A percentile compares a stretch with the other conserved stretches of the same genome.
These are phyloP conservation scores for Beauveria varroae DNA, from an alignment of 2,329 filamentous ascomycete species.

Conservation along the genomic window DNA sequence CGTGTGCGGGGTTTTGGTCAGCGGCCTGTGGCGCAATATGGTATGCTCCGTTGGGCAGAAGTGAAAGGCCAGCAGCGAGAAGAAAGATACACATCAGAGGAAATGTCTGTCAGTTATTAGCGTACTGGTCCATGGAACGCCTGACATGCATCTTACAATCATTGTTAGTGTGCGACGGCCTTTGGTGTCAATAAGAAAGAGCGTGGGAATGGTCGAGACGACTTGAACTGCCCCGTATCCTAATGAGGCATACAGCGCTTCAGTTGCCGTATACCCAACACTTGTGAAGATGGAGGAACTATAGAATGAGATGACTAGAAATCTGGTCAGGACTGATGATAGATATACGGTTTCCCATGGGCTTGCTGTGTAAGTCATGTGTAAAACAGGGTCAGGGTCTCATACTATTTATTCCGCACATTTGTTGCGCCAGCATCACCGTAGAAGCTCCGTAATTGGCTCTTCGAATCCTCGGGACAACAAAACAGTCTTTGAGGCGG, in stretches of 20 bases:
- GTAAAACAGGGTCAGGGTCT: no score
- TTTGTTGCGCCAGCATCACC: conserved; percentile 70
- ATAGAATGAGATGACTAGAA: conserved; percentile 57
- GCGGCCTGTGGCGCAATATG: conserved; percentile 8
- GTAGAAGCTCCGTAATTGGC: conserved; percentile 69
- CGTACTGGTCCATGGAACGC: not conserved
- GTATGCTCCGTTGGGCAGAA: conserved; percentile 15
- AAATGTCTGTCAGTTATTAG: conserved; percentile 18
- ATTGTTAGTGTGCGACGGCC: conserved; percentile 20
- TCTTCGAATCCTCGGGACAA: conserved; percentile 57
- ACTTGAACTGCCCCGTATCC: conserved; percentile 43
- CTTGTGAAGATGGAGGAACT: conserved; percentile 50
- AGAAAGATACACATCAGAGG: conserved; percentile 22
- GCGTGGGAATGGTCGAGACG: conserved; percentile 21
- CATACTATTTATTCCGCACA: conserved; percentile 35
- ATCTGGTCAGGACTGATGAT: not conserved
- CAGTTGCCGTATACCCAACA: conserved; percentile 43
- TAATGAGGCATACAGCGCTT: conserved; percentile 38
- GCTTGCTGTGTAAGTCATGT: no score
- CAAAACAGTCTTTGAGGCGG: conserved; percentile 48
- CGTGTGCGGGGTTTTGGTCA: conserved; percentile 13
- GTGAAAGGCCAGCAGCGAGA: conserved; percentile 19
- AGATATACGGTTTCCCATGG: conserved; percentile 29
- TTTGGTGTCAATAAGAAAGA: conserved; percentile 24
- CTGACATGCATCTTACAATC: conserved; percentile 14